Evolutionary conservation across 2,329 filamentous ascomycete genomes (phyloP).

Genomic region (Neonectria faginata): DNA sequence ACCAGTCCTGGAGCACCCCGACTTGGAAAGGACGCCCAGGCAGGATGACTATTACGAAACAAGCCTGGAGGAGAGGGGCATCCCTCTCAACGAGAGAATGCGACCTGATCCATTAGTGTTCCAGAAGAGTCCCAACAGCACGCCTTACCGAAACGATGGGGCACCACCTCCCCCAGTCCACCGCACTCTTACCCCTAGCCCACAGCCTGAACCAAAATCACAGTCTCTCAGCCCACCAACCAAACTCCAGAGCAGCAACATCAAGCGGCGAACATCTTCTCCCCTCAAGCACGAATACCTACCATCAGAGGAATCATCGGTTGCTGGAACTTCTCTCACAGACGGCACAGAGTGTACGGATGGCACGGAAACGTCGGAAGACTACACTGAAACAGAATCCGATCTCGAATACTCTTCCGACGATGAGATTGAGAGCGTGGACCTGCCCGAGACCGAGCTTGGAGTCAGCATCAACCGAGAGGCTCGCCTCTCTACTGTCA

Average conservation of each 20-base stretch:
- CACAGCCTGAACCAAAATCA: constrained; percentile 45
- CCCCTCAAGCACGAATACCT: constrained; percentile 97
- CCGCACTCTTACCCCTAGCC: constrained; percentile 55
- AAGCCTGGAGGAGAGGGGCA: constrained; percentile 44
- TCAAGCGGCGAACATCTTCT: constrained; percentile 84
- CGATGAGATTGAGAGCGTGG: constrained; percentile 70
- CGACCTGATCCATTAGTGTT: constrained; percentile 53
- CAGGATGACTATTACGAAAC: constrained; percentile 41
- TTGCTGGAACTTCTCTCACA: constrained; percentile 69
- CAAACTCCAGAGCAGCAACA: constrained; percentile 58
- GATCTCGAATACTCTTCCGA: constrained; percentile 58
- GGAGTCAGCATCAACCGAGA: constrained; percentile 64
- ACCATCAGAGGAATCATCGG: constrained; percentile 77
- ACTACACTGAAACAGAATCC: constrained; percentile 64
- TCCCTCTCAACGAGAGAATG: constrained; percentile 53
- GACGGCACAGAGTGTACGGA: constrained; percentile 42
- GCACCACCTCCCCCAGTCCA: constrained; percentile 68
- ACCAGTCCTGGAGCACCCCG: constrained; percentile 39
- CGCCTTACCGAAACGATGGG: constrained; percentile 62
- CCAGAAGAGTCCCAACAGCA: constrained; percentile 48
- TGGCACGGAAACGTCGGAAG: constrained; percentile 58
- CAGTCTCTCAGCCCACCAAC: constrained; percentile 54
- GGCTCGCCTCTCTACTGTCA: constrained; percentile 40
- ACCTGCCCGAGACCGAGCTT: constrained; percentile 69
- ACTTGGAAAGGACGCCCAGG: constrained; percentile 54